phyloP scores from a whole-genome alignment of 208 protist genomes.

The Leishmania braziliensis region DNA sequence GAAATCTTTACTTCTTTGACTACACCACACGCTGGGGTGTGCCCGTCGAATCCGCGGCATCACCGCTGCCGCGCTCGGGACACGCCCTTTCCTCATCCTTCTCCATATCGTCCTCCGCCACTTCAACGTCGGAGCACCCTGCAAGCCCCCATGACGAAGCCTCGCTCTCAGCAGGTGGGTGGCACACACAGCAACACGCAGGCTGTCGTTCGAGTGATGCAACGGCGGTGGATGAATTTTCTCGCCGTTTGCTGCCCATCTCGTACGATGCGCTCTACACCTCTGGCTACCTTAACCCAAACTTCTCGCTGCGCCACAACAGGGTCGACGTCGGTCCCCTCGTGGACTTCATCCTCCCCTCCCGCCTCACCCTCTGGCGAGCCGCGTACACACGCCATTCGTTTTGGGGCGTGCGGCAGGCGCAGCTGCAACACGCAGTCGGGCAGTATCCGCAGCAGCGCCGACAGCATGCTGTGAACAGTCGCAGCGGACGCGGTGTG shows the following conservation, averaged over 20 bases:
- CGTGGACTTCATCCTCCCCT: slow-evolving; percentile 37
- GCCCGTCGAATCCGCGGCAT: neutral
- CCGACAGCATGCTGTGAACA: neutral
- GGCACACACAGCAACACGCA: slow-evolving; percentile 2
- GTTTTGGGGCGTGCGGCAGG: slow-evolving; percentile 35
- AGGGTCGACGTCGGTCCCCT: slow-evolving; percentile 44
- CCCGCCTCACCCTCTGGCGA: slow-evolving; percentile 41
- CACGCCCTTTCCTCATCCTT: neutral
- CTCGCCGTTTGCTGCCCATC: slow-evolving; percentile 35
- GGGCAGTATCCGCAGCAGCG: slow-evolving; percentile 11
- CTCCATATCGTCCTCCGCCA: neutral
- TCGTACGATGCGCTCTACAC: slow-evolving; percentile 45
- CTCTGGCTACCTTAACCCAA: slow-evolving; percentile 53
- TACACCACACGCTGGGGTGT: slow-evolving; percentile 25
- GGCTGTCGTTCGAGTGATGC: neutral
- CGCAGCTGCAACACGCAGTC: slow-evolving; percentile 33
- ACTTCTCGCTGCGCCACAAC: slow-evolving; percentile 58
- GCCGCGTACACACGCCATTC: slow-evolving; percentile 46
- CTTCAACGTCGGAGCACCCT: neutral
- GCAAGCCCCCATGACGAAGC: neutral
- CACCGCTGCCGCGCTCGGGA: neutral
- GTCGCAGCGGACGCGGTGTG: neutral
- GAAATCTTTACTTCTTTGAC: slow-evolving; percentile 20
- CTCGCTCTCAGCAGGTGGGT: neutral
- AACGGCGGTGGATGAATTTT: slow-evolving; percentile 13